A percentile compares a stretch with the other conserved stretches of the same genome.
These are phyloP conservation scores for Lachnellula cervina DNA, from an alignment of 2,329 filamentous ascomycete genomes.

Conservation along the genomic window DNA sequence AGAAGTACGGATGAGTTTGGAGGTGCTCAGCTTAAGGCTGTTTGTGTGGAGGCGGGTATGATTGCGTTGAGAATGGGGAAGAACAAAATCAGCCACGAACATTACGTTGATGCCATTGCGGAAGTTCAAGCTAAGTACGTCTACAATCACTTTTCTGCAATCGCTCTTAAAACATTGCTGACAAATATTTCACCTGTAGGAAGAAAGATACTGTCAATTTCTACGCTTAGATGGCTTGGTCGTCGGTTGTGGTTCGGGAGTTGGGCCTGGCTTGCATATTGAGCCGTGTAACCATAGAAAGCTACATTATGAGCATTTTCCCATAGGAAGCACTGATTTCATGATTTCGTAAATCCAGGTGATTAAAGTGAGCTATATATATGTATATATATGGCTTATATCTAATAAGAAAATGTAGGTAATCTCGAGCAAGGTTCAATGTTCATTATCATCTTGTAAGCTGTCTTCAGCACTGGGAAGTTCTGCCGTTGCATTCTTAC, in stretches of 20 bases:
- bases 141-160: neutral
- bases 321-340: neutral
- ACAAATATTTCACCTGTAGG: conserved; percentile 69
- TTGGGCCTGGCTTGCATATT: conserved; percentile 25
- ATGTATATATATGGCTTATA: too few species aligned
- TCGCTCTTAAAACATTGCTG: neutral
- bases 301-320: conserved; percentile 13
- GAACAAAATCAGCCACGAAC: conserved; percentile 95
- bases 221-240: conserved; percentile 21
- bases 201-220: conserved; percentile 41
- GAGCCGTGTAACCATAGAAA: conserved; percentile 30
- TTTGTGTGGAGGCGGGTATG: conserved; percentile 98
- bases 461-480: too few species aligned
- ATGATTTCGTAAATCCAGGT: neutral
- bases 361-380: too few species aligned
- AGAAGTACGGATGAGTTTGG: conserved; percentile 98
- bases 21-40: conserved; percentile 94
- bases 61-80: conserved; percentile 92
- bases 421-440: too few species aligned
- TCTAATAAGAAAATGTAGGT: too few species aligned
- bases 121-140: conserved; percentile 68
- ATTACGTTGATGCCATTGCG: conserved; percentile 96
- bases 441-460: too few species aligned
- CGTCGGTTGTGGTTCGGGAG: conserved; percentile 17
- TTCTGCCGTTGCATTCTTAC: too few species aligned